Evolutionary conservation across 176 grass and related monocot species (phyloP).

Genomic region (Thalia dealbata): DNA sequence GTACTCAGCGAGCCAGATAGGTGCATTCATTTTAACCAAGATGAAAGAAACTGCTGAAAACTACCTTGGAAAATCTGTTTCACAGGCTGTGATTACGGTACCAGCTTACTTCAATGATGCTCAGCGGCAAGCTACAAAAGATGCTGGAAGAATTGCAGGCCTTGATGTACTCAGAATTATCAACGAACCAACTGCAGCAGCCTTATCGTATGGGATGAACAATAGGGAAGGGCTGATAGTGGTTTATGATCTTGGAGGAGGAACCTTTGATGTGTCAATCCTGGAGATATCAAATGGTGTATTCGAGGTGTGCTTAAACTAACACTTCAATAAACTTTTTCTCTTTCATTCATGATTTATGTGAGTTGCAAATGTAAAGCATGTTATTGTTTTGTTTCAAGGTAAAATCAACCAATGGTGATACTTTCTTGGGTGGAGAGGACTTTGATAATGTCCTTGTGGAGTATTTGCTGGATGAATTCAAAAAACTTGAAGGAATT

Average conservation of each 20-base stretch:
- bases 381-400: conserved; percentile 8
- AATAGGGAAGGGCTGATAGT: conserved; percentile 36
- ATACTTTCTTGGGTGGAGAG: conserved; percentile 35
- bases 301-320: conserved; percentile 24
- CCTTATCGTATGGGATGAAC: conserved; percentile 35
- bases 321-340: too few species aligned
- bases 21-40: conserved; percentile 35
- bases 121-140: conserved; percentile 41
- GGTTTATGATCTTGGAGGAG: conserved; percentile 38
- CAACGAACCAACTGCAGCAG: conserved; percentile 43
- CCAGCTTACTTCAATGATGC: conserved; percentile 40
- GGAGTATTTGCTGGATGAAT: conserved; percentile 32
- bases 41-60: conserved; percentile 37
- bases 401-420: conserved; percentile 41
- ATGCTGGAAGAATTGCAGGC: conserved; percentile 35
- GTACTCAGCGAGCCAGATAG: conserved; percentile 34
- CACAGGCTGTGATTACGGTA: conserved; percentile 40
- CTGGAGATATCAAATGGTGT: conserved; percentile 38
- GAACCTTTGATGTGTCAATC: conserved; percentile 38
- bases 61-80: conserved; percentile 37
- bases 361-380: too few species aligned
- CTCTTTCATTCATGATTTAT: too few species aligned
- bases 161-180: conserved; percentile 40
- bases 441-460: conserved; percentile 37
- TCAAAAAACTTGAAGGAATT: conserved; percentile 27